Percentiles rank a stretch among this genome's conserved stretches.
phyloP scores from a whole-genome alignment of 305 asterid species.

The Fraxinus floribunda region DNA sequence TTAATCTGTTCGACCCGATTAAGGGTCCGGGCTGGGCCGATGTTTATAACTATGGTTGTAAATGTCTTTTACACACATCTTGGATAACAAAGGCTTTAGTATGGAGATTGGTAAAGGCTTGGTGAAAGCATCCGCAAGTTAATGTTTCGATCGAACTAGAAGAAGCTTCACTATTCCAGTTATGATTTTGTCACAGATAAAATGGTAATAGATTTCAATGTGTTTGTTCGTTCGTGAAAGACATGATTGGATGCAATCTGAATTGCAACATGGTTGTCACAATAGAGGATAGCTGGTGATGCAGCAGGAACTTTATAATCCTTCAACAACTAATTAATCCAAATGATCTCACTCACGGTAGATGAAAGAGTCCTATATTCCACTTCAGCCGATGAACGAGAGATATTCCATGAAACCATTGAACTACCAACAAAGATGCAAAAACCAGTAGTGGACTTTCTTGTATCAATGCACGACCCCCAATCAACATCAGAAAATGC shows the following conservation, averaged over 20 bases:
- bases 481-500: neutral
- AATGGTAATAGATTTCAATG: neutral
- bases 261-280: neutral
- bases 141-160: neutral
- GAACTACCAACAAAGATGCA: neutral
- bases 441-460: neutral
- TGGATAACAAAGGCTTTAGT: neutral
- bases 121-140: neutral
- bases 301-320: neutral
- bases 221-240: neutral
- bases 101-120: neutral
- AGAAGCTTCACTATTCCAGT: neutral
- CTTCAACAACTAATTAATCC: neutral
- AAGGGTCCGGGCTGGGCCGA: no score
- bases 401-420: neutral
- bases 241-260: neutral
- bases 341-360: neutral
- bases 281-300: neutral
- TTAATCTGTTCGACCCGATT: no score
- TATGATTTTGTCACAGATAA: neutral
- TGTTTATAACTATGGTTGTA: no score
- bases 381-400: neutral
- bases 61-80: neutral
- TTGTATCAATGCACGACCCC: neutral
- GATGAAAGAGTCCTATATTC: neutral